These are phyloP conservation scores for Fomitiporia mediterranea DNA, from an alignment of 1,284 basidiomycete genomes.

Conservation along the genomic window DNA sequence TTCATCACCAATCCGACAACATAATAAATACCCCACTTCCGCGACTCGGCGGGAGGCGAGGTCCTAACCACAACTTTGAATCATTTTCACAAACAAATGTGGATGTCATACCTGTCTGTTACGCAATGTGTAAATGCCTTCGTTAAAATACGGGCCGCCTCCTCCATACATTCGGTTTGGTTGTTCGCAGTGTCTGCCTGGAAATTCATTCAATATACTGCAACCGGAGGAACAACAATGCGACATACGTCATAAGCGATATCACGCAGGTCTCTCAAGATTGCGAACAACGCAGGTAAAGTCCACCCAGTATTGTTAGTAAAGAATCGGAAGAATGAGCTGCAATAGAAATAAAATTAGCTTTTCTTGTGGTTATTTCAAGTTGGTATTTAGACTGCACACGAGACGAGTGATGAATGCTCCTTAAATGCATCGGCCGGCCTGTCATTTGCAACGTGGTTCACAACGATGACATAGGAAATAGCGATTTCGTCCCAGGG, in stretches of 20 bases:
- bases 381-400: constrained; percentile 28
- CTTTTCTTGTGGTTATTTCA: neutral
- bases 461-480: constrained; percentile 70
- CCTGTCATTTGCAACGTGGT: constrained; percentile 59
- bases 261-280: constrained; percentile 75
- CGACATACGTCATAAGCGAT: constrained; percentile 65
- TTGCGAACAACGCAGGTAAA: constrained; percentile 72
- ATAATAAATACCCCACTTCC: constrained; percentile 93
- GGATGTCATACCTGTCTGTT: constrained; percentile 68
- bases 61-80: constrained; percentile 34
- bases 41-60: constrained; percentile 68
- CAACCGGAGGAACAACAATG: neutral
- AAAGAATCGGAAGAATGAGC: constrained; percentile 75
- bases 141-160: constrained; percentile 85
- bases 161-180: constrained; percentile 77
- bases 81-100: neutral
- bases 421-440: constrained; percentile 72
- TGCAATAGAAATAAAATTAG: constrained; percentile 26
- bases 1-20: constrained; percentile 91
- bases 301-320: constrained; percentile 78
- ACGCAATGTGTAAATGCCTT: constrained; percentile 92
- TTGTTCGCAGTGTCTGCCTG: constrained; percentile 68
- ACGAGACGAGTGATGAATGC: constrained; percentile 62
- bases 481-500: constrained; percentile 84
- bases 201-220: neutral